Evolutionary conservation across 768 basidiomycete species (phyloP).

Genomic region (Suillus sp.): DNA sequence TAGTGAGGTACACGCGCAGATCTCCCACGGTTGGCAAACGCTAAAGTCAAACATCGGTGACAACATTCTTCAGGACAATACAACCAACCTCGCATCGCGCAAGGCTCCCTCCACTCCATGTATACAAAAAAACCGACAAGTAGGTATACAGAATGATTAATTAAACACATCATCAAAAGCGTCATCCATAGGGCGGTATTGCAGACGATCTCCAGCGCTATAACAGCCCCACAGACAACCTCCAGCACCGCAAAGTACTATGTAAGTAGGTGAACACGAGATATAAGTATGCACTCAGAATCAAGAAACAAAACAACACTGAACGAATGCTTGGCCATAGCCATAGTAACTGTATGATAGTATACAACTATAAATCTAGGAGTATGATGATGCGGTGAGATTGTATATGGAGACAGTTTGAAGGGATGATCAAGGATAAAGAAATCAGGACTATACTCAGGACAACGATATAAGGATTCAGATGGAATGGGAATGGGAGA

Average conservation of each 20-base stretch:
- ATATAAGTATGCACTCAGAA: slow-evolving; percentile 2
- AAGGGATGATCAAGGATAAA: background rate
- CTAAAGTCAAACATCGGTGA: background rate
- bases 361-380: slow-evolving; percentile 3
- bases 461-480: background rate
- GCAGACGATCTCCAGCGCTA: background rate
- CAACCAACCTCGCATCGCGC: background rate
- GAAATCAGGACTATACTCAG: background rate
- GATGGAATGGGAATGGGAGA: background rate
- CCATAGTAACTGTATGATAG: background rate
- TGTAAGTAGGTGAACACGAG: background rate
- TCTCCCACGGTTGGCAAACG: background rate
- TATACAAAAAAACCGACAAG: background rate
- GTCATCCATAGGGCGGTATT: background rate
- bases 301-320: background rate
- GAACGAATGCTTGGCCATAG: background rate
- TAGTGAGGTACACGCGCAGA: background rate
- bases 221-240: background rate
- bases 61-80: background rate
- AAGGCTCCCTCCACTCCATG: background rate
- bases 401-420: slow-evolving; percentile 9
- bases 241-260: background rate
- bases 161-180: background rate
- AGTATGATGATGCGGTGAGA: background rate
- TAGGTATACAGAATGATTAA: slow-evolving; percentile 1